Conservation (phyloP, 2,329 filamentous ascomycete genomes). For the Hypoxylon sp. region DNA sequence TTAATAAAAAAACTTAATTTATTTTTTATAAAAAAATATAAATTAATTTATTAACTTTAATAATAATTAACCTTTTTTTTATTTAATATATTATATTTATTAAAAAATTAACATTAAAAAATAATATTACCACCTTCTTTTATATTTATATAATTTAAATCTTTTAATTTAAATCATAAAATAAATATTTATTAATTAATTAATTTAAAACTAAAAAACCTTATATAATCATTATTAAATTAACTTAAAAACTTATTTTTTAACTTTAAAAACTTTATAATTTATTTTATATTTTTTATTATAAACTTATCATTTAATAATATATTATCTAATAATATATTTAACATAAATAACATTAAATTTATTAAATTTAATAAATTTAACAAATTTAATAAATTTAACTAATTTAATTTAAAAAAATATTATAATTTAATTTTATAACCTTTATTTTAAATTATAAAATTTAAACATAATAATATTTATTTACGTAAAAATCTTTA, state of each 20-base stretch:
- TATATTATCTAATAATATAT: neutral
- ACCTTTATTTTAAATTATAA: neutral
- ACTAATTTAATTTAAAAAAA: no score
- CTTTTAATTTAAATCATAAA: no score
- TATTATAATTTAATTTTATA: neutral
- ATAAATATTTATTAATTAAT: no score
- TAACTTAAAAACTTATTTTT: neutral
- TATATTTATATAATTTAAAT: neutral
- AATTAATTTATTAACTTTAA: neutral
- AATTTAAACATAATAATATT: neutral
- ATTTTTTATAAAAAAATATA: neutral
- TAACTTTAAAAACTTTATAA: no score
- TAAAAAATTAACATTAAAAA: neutral
- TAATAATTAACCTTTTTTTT: neutral
- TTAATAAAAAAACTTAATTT: neutral
- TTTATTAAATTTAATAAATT: neutral
- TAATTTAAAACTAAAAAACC: no score
- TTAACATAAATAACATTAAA: neutral
- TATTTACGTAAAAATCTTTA: neutral
- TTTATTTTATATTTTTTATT: neutral
- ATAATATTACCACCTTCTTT: neutral
- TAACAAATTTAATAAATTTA: no score
- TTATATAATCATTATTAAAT: neutral
- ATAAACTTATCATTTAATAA: neutral
- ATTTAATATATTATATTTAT: neutral